Conservation (phyloP, 106 monocot species). For the Phalaenopsis aphrodite region DNA sequence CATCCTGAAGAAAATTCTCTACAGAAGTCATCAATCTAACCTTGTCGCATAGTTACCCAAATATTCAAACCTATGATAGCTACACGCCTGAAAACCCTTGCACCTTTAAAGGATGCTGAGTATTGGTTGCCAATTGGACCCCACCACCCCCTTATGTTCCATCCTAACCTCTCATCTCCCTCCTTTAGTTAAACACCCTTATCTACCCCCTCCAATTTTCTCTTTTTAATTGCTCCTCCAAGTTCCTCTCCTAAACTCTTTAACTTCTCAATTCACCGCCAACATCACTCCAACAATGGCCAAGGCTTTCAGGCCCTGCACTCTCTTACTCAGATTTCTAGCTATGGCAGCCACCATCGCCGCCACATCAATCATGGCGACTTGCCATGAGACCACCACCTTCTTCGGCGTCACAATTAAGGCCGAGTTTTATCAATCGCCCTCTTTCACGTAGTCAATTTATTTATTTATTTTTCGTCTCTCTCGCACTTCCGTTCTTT, state of each 20-base stretch:
- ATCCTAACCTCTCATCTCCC: background rate
- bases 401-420: constrained; percentile 34
- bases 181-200: background rate
- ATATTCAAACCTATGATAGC: too few species aligned
- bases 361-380: constrained; percentile 52
- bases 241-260: background rate
- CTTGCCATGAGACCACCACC: constrained; percentile 36
- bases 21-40: too few species aligned
- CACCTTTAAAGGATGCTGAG: background rate
- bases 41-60: too few species aligned
- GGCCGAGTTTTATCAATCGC: constrained; percentile 53
- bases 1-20: too few species aligned
- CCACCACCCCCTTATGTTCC: background rate
- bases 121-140: background rate
- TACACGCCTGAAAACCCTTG: too few species aligned
- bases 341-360: constrained; percentile 32
- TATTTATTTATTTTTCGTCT: too few species aligned
- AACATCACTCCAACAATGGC: constrained; percentile 4
- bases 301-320: constrained; percentile 18
- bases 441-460: constrained; percentile 29
- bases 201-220: background rate
- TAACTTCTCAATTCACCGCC: background rate
- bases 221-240: background rate
- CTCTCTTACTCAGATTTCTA: constrained; percentile 25
- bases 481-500: too few species aligned